These are phyloP conservation scores for Fusarium staphyleae DNA, from an alignment of 2,329 filamentous ascomycete genomes.

Conservation along the genomic window DNA sequence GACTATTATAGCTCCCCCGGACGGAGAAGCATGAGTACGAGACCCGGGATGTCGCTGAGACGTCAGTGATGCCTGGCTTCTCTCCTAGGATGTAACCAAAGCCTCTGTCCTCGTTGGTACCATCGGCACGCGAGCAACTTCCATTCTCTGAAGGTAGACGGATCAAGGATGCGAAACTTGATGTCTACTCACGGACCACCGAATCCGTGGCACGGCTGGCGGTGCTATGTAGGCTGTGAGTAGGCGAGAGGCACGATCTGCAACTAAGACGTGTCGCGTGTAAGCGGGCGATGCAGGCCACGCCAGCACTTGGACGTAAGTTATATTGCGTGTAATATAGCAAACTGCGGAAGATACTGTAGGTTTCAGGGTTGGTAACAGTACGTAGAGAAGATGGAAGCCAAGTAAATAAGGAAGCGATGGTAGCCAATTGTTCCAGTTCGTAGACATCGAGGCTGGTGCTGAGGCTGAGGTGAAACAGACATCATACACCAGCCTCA, in stretches of 20 bases:
- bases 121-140: constrained; percentile 32
- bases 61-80: constrained; percentile 8
- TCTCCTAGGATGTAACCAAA: background rate
- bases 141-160: constrained; percentile 8
- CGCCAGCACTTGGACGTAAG: background rate
- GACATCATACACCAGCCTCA: constrained; percentile 15
- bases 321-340: background rate
- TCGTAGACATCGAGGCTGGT: constrained; percentile 16
- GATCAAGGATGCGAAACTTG: constrained; percentile 15
- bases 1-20: background rate
- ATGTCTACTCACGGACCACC: constrained; percentile 21
- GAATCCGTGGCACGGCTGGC: constrained; percentile 11
- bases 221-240: background rate
- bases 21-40: constrained; percentile 10
- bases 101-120: constrained; percentile 5
- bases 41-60: background rate
- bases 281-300: constrained; percentile 13
- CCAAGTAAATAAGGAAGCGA: background rate
- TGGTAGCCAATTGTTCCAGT: background rate
- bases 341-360: background rate
- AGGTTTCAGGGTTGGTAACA: constrained; percentile 22
- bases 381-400: background rate
- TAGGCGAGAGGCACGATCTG: constrained; percentile 3
- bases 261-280: constrained; percentile 20
- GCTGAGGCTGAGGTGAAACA: constrained; percentile 27